Conservation (phyloP, 805 yeast species). For the Wickerhamiella vanderwaltii region DNA sequence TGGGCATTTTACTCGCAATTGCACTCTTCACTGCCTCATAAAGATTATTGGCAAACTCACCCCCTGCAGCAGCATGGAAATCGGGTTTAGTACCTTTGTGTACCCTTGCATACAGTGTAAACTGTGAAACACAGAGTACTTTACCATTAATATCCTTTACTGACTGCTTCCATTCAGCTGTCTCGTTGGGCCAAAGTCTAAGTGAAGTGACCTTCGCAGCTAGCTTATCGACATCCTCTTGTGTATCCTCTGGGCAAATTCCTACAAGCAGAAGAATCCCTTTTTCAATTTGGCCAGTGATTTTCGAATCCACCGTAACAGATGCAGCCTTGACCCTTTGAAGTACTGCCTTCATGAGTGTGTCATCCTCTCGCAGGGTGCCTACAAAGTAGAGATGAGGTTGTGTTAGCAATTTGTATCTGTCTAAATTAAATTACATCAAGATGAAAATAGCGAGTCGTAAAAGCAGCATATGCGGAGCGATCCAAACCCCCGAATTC, state of each 20-base stretch:
- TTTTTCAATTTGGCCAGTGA: conserved; percentile 57
- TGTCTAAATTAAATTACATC: too few relatives aligned
- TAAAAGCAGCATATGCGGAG: too few relatives aligned
- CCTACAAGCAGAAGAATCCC: conserved; percentile 82
- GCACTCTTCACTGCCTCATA: conserved; percentile 36
- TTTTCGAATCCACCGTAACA: conserved; percentile 62
- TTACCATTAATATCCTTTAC: conserved; percentile 56
- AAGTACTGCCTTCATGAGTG: conserved; percentile 79
- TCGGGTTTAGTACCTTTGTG: conserved; percentile 93
- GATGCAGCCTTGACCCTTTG: conserved; percentile 85
- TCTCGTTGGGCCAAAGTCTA: conserved; percentile 63
- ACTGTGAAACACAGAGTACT: conserved; percentile 81
- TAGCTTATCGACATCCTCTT: conserved; percentile 56
- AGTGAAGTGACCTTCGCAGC: conserved; percentile 55
- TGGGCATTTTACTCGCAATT: conserved; percentile 23
- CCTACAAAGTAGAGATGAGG: too few relatives aligned
- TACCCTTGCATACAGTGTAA: conserved; percentile 74
- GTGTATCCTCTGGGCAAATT: conserved; percentile 63
- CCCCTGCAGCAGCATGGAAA: conserved; percentile 84
- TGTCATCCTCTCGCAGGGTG: too few relatives aligned
- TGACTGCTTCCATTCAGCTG: conserved; percentile 64
- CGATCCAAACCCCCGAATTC: too few relatives aligned
- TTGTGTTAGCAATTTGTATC: too few relatives aligned
- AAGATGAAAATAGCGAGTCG: too few relatives aligned
- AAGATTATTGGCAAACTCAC: conserved; percentile 39